Percentiles rank a stretch among this genome's conserved stretches.
phyloP scores from a whole-genome alignment of 352 stramenopile genomes.

The Pythium folliculosum region DNA sequence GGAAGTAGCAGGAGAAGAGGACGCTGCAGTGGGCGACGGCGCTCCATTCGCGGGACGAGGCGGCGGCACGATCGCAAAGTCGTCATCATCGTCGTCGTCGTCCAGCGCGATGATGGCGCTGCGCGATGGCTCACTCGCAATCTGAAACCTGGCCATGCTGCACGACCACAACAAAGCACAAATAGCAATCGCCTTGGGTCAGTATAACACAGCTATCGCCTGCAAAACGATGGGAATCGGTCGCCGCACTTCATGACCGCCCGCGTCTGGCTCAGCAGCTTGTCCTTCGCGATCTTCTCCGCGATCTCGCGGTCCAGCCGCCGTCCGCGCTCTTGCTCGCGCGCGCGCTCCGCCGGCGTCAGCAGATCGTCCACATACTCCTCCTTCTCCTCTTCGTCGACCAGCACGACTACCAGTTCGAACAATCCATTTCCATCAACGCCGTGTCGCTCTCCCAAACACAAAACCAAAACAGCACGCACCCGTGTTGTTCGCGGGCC shows the following conservation, averaged over 20 bases:
- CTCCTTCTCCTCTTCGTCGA: constrained; percentile 36
- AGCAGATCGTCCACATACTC: constrained; percentile 15
- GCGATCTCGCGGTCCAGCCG: constrained; percentile 60
- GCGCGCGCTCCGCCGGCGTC: constrained; percentile 34
- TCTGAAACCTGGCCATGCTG: constrained; percentile 40
- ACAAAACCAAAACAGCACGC: not conserved
- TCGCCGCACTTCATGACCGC: constrained; percentile 50
- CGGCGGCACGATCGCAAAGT: constrained; percentile 22
- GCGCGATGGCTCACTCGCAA: not conserved
- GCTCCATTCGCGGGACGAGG: not conserved
- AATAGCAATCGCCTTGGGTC: not conserved
- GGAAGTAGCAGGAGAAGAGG: no score
- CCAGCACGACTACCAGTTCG: constrained; percentile 29
- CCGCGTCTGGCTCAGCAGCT: constrained; percentile 58
- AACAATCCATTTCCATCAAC: no score
- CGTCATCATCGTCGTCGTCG: constrained; percentile 52
- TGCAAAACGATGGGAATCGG: no score
- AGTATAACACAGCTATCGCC: not conserved
- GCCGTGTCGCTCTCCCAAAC: no score
- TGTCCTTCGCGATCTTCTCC: constrained; percentile 50
- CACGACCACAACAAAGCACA: not conserved
- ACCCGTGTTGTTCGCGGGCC: not conserved
- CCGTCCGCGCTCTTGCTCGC: constrained; percentile 35
- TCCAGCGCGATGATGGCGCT: constrained; percentile 56
- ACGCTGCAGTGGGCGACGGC: no score